Conservation (phyloP, 495 filamentous ascomycete genomes). For the Podospora sp. region DNA sequence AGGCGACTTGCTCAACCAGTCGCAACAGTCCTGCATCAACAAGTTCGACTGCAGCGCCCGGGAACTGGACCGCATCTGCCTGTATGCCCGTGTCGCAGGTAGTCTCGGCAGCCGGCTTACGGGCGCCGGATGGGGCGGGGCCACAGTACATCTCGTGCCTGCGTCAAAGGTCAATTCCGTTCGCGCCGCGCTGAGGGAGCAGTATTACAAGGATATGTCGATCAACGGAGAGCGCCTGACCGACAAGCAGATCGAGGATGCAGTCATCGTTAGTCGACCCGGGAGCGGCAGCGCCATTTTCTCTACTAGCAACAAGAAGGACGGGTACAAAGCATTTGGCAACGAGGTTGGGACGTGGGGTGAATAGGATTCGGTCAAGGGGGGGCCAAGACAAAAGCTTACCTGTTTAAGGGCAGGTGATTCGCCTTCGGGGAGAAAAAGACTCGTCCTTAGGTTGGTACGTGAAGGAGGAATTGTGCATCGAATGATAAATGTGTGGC, state of each 20-base stretch:
- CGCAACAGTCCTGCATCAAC: slow-evolving; percentile 81
- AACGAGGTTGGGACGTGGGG: no score
- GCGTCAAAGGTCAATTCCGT: slow-evolving; percentile 65
- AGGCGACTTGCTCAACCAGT: slow-evolving; percentile 86
- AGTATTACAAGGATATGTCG: slow-evolving; percentile 69
- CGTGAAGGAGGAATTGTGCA: no score
- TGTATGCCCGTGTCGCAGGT: slow-evolving; percentile 74
- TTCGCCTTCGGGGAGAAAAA: no score
- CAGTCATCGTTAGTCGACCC: neutral
- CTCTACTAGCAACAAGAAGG: no score
- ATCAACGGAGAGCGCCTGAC: neutral
- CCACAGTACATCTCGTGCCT: slow-evolving; percentile 89
- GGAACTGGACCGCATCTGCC: slow-evolving; percentile 85
- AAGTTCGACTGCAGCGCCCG: slow-evolving; percentile 88
- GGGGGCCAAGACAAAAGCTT: no score
- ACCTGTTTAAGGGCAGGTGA: no score
- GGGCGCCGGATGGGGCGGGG: slow-evolving; percentile 96
- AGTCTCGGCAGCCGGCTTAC: slow-evolving; percentile 86
- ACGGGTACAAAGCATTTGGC: no score
- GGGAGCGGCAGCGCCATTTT: neutral
- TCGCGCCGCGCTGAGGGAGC: slow-evolving; percentile 64
- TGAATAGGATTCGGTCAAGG: no score
- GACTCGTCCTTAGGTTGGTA: no score
- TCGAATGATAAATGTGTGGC: no score
- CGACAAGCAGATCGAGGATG: neutral